A percentile compares a stretch with the other conserved stretches of the same genome.
Conservation (phyloP, 495 filamentous ascomycete species). For the Evansstolkia leycettana region DNA sequence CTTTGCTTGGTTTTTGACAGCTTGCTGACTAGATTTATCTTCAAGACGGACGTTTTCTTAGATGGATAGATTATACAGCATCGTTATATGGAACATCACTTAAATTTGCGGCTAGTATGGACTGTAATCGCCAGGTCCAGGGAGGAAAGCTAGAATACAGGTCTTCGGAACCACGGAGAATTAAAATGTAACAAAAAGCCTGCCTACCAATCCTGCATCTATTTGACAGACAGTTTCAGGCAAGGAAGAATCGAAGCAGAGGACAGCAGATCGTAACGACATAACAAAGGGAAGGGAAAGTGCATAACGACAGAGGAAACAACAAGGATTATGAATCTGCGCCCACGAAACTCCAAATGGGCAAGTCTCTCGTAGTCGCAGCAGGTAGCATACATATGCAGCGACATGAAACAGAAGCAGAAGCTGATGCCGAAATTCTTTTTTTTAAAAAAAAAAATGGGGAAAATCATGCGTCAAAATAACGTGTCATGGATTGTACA, state of each 20-base stretch:
- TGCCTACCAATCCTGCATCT: background rate
- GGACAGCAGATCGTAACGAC: background rate
- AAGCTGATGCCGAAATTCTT: slow-evolving; percentile 10
- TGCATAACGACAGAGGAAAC: slow-evolving; percentile 6
- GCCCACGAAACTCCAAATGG: slow-evolving; percentile 12
- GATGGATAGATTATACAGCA: too few species aligned
- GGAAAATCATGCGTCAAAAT: slow-evolving; percentile 1
- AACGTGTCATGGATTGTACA: slow-evolving; percentile 13
- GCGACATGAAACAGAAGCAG: slow-evolving; percentile 15
- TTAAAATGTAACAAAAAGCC: background rate
- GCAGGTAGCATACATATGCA: too few species aligned
- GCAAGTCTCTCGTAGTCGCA: slow-evolving; percentile 17
- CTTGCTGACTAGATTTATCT: too few species aligned
- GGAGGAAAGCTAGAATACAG: slow-evolving; percentile 3
- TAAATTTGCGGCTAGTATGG: background rate
- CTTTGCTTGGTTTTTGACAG: too few species aligned
- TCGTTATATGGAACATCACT: too few species aligned
- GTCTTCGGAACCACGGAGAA: slow-evolving; percentile 1
- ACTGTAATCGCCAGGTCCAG: background rate
- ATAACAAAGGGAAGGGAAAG: slow-evolving; percentile 8
- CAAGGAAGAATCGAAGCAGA: slow-evolving; percentile 1
- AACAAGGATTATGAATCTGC: slow-evolving; percentile 1
- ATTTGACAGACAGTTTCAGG: slow-evolving; percentile 1
- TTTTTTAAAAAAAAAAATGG: too few species aligned
- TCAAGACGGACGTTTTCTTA: too few species aligned